These are phyloP conservation scores for Macrolepiota albuminosa DNA, from an alignment of 768 basidiomycete genomes.

Conservation along the genomic window DNA sequence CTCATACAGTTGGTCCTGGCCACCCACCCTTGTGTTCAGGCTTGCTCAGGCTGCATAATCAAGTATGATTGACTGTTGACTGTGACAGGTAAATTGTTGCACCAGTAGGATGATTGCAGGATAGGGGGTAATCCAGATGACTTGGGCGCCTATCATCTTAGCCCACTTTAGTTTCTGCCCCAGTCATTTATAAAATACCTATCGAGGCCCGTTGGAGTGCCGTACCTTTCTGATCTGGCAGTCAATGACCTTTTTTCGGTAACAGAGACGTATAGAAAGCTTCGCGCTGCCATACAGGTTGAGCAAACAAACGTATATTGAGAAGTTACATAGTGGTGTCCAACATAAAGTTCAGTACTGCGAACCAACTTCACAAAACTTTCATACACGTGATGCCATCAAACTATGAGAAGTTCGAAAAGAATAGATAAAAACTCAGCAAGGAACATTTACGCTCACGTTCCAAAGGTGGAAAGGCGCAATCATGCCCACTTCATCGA, in stretches of 20 bases:
- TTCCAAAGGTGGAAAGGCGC: conserved; percentile 41
- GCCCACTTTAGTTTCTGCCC: too few relatives aligned
- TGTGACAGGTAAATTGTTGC: background rate
- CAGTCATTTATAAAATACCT: too few relatives aligned
- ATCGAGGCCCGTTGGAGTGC: too few relatives aligned
- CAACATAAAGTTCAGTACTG: background rate
- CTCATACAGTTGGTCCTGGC: background rate
- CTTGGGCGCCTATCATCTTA: background rate
- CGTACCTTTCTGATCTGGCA: too few relatives aligned
- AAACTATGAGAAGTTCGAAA: background rate
- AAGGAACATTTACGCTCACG: conserved; percentile 24
- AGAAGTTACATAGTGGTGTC: too few relatives aligned
- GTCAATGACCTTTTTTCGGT: too few relatives aligned
- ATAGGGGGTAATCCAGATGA: background rate
- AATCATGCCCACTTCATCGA: conserved; percentile 29
- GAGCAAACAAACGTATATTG: background rate
- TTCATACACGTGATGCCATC: background rate
- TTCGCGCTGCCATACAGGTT: too few relatives aligned
- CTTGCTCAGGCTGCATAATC: background rate
- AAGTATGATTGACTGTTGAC: background rate
- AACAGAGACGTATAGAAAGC: background rate
- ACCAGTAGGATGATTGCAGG: background rate
- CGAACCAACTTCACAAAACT: background rate
- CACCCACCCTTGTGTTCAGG: background rate
- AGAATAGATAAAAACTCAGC: background rate